Evolutionary conservation across 371 early-diverging fungal genomes (phyloP).

Genomic region (Actinomortierella wolfii): DNA sequence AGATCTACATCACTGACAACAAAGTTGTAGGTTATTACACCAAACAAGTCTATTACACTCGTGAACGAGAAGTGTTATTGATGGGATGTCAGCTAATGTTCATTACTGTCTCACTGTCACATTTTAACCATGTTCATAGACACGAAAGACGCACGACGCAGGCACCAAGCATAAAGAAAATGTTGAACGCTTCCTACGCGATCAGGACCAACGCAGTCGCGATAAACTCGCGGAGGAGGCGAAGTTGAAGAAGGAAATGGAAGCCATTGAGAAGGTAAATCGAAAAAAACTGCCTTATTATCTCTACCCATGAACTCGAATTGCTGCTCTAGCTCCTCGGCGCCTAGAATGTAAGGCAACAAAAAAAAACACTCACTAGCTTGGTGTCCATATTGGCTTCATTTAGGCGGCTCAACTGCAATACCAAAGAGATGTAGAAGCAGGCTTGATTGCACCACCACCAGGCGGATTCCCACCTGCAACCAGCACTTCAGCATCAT

Average conservation of each 20-base stretch:
- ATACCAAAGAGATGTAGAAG: slow-evolving; percentile 45
- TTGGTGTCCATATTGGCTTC: not conserved
- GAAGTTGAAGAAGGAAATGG: slow-evolving; percentile 58
- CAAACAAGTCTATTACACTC: not conserved
- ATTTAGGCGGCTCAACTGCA: slow-evolving; percentile 23
- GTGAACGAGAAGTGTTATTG: no score
- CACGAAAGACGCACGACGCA: slow-evolving; percentile 68
- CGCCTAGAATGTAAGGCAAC: no score
- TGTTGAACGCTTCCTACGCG: slow-evolving; percentile 68
- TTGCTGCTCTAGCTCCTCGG: no score
- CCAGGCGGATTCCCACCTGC: slow-evolving; percentile 23
- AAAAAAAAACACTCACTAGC: not conserved
- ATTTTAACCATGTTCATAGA: no score
- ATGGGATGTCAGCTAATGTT: no score
- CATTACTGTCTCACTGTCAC: no score
- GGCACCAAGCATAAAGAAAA: slow-evolving; percentile 73
- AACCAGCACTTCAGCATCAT: slow-evolving; percentile 3
- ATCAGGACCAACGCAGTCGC: slow-evolving; percentile 62
- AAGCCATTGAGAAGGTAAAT: slow-evolving; percentile 60
- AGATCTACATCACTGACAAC: slow-evolving; percentile 75
- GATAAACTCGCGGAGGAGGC: slow-evolving; percentile 58
- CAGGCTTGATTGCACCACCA: slow-evolving; percentile 38
- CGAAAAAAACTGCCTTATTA: not conserved
- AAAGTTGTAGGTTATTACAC: slow-evolving; percentile 60
- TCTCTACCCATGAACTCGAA: not conserved